Percentiles rank a stretch among this genome's conserved stretches.
These are phyloP conservation scores for Fomitopsis pinicola DNA, from an alignment of 1,284 basidiomycete genomes.

Conservation along the genomic window DNA sequence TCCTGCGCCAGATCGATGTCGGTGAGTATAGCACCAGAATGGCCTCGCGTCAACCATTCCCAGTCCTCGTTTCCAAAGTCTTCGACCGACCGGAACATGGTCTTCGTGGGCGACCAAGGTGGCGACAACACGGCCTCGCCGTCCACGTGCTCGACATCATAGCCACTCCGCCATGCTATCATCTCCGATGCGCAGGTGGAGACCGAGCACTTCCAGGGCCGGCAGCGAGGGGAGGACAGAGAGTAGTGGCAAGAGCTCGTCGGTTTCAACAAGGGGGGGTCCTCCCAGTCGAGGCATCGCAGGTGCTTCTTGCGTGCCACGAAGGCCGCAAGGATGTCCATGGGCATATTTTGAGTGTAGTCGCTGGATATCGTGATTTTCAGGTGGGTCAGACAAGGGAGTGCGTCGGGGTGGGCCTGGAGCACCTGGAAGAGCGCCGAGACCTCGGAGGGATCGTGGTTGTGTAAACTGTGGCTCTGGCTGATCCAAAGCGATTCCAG, in stretches of 20 bases:
- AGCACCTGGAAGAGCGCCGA: background rate
- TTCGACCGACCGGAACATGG: background rate
- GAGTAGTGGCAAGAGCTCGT: background rate
- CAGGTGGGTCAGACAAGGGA: background rate
- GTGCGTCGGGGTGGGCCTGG: background rate
- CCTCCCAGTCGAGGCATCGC: background rate
- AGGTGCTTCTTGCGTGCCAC: background rate
- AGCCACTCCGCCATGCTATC: background rate
- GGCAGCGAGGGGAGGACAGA: background rate
- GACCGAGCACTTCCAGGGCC: background rate
- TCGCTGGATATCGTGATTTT: background rate
- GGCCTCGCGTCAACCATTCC: background rate
- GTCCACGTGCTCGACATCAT: background rate
- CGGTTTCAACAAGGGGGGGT: too few species aligned
- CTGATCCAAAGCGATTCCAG: background rate
- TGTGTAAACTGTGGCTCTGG: too few species aligned
- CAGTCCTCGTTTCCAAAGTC: slow-evolving; percentile 7
- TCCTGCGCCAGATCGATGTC: too few species aligned
- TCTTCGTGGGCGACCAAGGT: background rate
- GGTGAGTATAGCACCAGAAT: background rate
- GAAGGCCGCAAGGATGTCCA: background rate
- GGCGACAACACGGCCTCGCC: background rate
- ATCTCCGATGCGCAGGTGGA: background rate
- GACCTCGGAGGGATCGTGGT: background rate
- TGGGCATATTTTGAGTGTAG: background rate